phyloP scores from a whole-genome alignment of 306 rosid genomes.

The Ormosia semicastrata region DNA sequence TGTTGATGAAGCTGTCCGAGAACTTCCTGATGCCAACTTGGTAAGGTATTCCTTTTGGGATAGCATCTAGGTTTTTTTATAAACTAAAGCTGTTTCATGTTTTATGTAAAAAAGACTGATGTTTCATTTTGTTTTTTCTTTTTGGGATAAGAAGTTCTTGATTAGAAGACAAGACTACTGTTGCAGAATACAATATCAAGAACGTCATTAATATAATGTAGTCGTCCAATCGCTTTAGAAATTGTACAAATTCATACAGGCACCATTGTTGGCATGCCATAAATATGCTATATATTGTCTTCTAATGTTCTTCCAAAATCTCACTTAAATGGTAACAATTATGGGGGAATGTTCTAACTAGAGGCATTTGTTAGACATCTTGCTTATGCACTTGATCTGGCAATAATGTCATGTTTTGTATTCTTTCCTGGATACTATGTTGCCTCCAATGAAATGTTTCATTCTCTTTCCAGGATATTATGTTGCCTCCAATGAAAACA shows the following conservation, averaged over 20 bases:
- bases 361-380: not conserved
- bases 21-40: constrained; percentile 99
- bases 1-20: constrained; percentile 89
- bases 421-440: too few species aligned
- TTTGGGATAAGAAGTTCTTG: not conserved
- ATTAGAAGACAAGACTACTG: not conserved
- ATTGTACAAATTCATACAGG: not conserved
- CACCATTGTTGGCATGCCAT: not conserved
- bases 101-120: not conserved
- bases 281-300: not conserved
- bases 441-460: too few species aligned
- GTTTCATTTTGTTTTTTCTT: not conserved
- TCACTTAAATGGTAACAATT: not conserved
- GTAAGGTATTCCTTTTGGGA: constrained; percentile 72
- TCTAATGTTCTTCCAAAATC: not conserved
- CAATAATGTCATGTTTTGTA: too few species aligned
- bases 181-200: not conserved
- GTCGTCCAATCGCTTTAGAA: not conserved
- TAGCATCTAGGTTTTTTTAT: constrained; percentile 27
- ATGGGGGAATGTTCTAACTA: not conserved
- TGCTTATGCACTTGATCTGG: not conserved
- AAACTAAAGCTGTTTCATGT: not conserved
- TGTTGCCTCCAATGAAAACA: too few species aligned
- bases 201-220: not conserved
- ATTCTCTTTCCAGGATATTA: too few species aligned